Conservation (phyloP, 2,329 filamentous ascomycete species). For the Colletotrichum shisoi region DNA sequence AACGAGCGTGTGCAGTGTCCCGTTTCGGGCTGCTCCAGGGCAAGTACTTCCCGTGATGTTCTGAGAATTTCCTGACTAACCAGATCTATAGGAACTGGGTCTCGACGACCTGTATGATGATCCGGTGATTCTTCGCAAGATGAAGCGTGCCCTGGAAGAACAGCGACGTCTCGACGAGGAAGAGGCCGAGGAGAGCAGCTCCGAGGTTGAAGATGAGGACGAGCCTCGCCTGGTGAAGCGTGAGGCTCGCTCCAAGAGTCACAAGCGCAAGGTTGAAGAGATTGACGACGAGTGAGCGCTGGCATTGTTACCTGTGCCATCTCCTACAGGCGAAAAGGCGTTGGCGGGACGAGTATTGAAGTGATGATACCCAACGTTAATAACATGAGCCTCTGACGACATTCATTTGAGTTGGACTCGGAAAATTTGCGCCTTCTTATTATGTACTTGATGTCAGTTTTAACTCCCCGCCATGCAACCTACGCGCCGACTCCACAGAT, state of each 20-base stretch:
- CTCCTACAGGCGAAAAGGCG: background rate
- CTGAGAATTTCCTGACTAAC: constrained; percentile 21
- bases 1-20: constrained; percentile 64
- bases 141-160: constrained; percentile 59
- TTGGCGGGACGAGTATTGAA: background rate
- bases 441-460: constrained; percentile 16
- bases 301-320: background rate
- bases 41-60: constrained; percentile 45
- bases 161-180: constrained; percentile 57
- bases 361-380: constrained; percentile 16
- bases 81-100: constrained; percentile 54
- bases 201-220: constrained; percentile 14
- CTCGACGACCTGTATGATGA: constrained; percentile 65
- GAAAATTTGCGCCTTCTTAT: constrained; percentile 14
- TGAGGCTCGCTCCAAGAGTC: constrained; percentile 6
- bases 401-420: background rate
- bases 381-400: background rate
- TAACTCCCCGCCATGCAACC: constrained; percentile 15
- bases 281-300: constrained; percentile 36
- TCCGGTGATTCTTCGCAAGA: constrained; percentile 63
- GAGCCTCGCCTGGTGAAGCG: constrained; percentile 21
- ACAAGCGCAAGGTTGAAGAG: constrained; percentile 26
- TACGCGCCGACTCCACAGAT: background rate
- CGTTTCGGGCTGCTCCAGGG: constrained; percentile 68
- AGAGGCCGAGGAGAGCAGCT: constrained; percentile 49